Conservation (phyloP, 257 asterid genomes). For the Handroanthus guayacan region DNA sequence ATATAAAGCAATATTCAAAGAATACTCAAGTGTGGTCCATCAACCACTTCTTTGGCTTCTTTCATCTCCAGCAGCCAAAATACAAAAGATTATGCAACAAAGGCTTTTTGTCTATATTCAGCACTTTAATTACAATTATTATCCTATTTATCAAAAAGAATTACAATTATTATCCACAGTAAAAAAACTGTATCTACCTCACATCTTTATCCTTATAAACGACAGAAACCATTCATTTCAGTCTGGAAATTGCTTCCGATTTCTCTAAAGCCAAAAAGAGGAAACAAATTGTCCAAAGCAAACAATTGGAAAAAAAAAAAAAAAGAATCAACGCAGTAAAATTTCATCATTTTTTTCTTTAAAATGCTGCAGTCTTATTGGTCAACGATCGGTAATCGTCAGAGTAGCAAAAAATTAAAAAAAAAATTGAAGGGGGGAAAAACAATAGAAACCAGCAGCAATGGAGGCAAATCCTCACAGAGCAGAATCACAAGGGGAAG, state of each 20-base stretch:
- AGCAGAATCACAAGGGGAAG: constrained; percentile 3
- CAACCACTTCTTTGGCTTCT: constrained; percentile 32
- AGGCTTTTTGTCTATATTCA: background rate
- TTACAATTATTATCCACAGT: constrained; percentile 22
- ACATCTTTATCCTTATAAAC: constrained; percentile 4
- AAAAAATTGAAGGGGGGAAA: background rate
- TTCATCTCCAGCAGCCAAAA: constrained; percentile 16
- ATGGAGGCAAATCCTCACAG: constrained; percentile 22
- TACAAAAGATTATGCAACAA: constrained; percentile 14
- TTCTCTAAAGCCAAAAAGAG: background rate
- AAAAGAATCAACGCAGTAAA: background rate
- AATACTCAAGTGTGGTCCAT: constrained; percentile 24
- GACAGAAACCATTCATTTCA: constrained; percentile 1
- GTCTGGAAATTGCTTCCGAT: constrained; percentile 10
- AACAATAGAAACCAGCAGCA: constrained; percentile 15
- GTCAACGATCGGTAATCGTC: background rate
- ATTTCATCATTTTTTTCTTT: background rate
- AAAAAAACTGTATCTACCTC: constrained; percentile 24
- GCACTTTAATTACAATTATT: background rate
- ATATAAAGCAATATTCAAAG: constrained; percentile 26
- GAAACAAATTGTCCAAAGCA: background rate
- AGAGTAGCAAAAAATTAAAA: background rate
- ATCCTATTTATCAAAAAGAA: too few relatives aligned
- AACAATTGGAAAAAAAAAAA: background rate
- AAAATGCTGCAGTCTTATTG: background rate